Evolutionary conservation across 1,139 yeast genomes (phyloP), one percentile per base, ranked within the genome.

Genomic region (Kazachstania sp.): DNA sequence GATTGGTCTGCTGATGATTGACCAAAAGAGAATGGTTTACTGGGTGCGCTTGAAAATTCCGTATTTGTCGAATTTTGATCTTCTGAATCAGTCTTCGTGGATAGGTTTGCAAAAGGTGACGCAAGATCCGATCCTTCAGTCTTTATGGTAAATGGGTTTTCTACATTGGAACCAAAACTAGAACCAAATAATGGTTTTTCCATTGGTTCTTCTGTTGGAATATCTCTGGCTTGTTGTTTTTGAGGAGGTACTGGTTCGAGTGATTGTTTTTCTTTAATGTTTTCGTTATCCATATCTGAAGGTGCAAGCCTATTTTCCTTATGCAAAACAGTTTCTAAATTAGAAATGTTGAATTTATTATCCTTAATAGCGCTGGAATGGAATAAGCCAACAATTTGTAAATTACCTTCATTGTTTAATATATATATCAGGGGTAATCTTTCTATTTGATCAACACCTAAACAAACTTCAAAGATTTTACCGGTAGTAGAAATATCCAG

Each of bases 331-430:
- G 19, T 20, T 19, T 36, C 26, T 8, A 36, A 36, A 36, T 19
- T 36, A 19, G 36, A 32, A 6, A 61, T 47, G 31, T 56, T 54
- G 46, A 65, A 64, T 1, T 57, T 54, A 0, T 62, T 62, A 6
- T 66, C 54, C 45, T 73, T 71, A 15, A 80, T 65, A 1, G 75
- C 80, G 3, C 64, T 55, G 15, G 73, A 67, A 51, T 79, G 77
- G 59, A 78, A 79, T 2, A 86, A 59, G 68, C 85, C 77, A 86
- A 92, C 84, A 2, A 77, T 72, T 42, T 78, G 64, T 30, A 86
- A 61, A 19, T 65, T 68, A 30, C 95, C 95, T 48, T 76, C 75
- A 55, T 81, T 74, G 43, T 83, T 81, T 48, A 85, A 65, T 3
- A 77, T 69, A 70, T 83, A 76, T 9, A 85, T 50, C 40, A 83